Percentiles rank a stretch among this genome's conserved stretches.
Evolutionary conservation across 345 rosid species (phyloP).

Genomic region (Aquilaria malaccensis): DNA sequence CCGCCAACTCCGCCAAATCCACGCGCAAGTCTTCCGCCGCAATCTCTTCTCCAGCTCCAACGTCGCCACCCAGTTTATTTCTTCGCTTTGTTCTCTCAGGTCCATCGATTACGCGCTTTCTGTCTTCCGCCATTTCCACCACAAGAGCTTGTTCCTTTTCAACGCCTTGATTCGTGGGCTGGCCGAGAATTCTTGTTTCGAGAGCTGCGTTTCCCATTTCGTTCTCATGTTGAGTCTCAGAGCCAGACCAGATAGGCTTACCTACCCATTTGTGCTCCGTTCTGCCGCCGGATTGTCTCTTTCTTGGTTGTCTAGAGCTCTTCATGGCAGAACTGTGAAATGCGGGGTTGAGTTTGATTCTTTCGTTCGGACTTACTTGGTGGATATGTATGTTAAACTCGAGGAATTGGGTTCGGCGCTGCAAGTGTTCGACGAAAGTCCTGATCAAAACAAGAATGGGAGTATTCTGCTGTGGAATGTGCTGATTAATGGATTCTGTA

Average conservation of each 20-base stretch:
- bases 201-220: constrained; percentile 35
- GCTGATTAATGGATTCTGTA: constrained; percentile 51
- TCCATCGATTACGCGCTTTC: constrained; percentile 35
- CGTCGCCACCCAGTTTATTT: constrained; percentile 38
- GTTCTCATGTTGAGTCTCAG: constrained; percentile 35
- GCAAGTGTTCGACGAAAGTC: constrained; percentile 62
- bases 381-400: constrained; percentile 46
- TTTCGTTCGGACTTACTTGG: constrained; percentile 42
- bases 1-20: constrained; percentile 42
- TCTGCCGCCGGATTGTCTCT: constrained; percentile 29
- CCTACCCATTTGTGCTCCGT: constrained; percentile 48
- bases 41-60: constrained; percentile 31
- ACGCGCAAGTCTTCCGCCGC: constrained; percentile 45
- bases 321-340: constrained; percentile 39
- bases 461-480: constrained; percentile 55
- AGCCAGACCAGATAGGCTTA: constrained; percentile 41
- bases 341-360: constrained; percentile 32
- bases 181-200: constrained; percentile 26
- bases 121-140: constrained; percentile 28
- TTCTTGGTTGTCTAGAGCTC: constrained; percentile 25
- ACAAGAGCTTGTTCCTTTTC: constrained; percentile 40
- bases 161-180: constrained; percentile 56
- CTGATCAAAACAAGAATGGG: constrained; percentile 25
- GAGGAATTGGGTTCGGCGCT: constrained; percentile 20
- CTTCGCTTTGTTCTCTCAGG: constrained; percentile 36